phyloP scores from a whole-genome alignment of 805 yeast species.

The Lachancea sp. region DNA sequence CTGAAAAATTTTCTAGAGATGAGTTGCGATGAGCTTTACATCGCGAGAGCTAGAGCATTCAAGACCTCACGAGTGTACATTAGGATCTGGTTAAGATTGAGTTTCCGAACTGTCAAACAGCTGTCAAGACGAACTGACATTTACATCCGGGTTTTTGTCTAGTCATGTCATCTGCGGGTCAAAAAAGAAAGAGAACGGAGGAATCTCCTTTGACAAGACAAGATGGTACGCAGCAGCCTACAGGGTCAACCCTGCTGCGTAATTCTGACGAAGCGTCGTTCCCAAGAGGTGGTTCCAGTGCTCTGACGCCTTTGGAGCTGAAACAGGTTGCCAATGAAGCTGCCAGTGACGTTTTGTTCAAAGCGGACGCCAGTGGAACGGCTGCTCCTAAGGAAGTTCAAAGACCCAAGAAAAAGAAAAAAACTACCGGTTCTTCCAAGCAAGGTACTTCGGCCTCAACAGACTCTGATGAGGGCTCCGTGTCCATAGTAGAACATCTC shows the following conservation, averaged over 20 bases:
- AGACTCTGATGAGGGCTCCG: slow-evolving; percentile 25
- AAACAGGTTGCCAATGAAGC: slow-evolving; percentile 93
- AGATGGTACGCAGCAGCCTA: slow-evolving; percentile 36
- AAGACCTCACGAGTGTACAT: not conserved
- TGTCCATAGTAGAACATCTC: slow-evolving; percentile 55
- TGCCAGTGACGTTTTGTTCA: slow-evolving; percentile 72
- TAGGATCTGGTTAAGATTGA: not conserved
- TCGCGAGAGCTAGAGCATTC: not conserved
- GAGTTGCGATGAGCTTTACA: slow-evolving; percentile 18
- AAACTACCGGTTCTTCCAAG: slow-evolving; percentile 25
- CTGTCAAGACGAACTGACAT: not conserved
- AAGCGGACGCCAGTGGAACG: slow-evolving; percentile 13
- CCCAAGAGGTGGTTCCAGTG: slow-evolving; percentile 94
- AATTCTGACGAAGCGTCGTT: slow-evolving; percentile 43
- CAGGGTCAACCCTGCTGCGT: slow-evolving; percentile 33
- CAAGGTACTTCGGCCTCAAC: slow-evolving; percentile 16
- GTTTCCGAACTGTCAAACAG: not conserved
- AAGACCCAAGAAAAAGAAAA: slow-evolving; percentile 40
- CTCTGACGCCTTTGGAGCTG: slow-evolving; percentile 80
- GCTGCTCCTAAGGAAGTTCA: slow-evolving; percentile 14
- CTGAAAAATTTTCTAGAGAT: slow-evolving; percentile 13
- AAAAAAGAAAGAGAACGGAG: slow-evolving; percentile 46
- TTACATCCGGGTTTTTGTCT: not conserved
- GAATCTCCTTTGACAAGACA: slow-evolving; percentile 37
- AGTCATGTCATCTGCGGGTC: slow-evolving; percentile 10